A percentile compares a stretch with the other conserved stretches of the same genome.
phyloP scores from a whole-genome alignment of 176 grass and related monocot genomes.

The Oryza officinalis region DNA sequence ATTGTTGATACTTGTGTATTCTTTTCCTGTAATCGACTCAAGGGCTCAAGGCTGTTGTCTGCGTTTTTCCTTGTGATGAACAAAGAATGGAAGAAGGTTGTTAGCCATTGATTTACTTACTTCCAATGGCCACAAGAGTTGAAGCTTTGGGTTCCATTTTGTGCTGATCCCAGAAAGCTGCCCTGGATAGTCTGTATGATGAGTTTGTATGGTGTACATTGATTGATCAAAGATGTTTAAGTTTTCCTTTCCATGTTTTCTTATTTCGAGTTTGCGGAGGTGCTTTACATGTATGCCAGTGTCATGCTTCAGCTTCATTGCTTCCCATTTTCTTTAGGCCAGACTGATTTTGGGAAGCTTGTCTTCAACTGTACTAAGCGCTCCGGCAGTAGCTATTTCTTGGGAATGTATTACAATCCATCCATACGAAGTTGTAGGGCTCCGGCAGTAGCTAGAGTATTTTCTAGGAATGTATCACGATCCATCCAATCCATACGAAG shows the following conservation, averaged over 20 bases:
- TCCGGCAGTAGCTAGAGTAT: no score
- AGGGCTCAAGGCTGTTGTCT: constrained; percentile 12
- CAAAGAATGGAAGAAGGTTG: background rate
- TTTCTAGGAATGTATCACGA: no score
- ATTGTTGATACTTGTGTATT: constrained; percentile 43
- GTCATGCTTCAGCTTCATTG: background rate
- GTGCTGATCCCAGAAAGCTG: background rate
- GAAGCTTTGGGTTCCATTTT: background rate
- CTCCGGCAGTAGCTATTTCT: no score
- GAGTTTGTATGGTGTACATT: background rate
- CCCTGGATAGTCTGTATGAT: background rate
- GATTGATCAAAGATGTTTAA: background rate
- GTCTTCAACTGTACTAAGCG: no score
- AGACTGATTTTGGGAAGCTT: no score
- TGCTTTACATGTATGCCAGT: background rate
- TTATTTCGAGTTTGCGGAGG: background rate
- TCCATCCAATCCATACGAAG: no score
- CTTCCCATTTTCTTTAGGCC: background rate
- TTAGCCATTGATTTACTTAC: background rate
- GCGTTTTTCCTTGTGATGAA: background rate
- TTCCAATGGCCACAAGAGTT: background rate
- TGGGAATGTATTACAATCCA: no score
- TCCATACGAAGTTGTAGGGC: no score
- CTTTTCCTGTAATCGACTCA: constrained; percentile 27
- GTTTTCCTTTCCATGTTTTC: background rate